These are phyloP conservation scores for Plantago ovata DNA, from an alignment of 257 asterid species.

Conservation along the genomic window DNA sequence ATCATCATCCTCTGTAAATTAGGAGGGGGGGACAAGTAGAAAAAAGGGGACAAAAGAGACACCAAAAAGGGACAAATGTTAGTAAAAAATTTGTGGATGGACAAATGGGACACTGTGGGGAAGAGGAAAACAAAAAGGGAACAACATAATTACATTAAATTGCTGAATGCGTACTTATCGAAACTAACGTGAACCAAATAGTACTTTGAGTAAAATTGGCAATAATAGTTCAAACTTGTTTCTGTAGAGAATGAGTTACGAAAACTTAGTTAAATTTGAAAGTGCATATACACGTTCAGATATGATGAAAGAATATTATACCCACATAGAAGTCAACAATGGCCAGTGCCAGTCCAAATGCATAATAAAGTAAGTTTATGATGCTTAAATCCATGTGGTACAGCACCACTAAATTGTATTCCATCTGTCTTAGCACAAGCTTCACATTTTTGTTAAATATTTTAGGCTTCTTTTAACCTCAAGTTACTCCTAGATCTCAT, in stretches of 20 bases:
- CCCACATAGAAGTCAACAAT: too few relatives aligned
- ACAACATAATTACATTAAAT: background rate
- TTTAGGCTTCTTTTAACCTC: too few relatives aligned
- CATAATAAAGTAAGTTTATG: too few relatives aligned
- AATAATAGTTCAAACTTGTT: too few relatives aligned
- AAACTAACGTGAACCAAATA: conserved; percentile 5
- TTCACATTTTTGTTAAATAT: too few relatives aligned
- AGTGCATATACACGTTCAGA: conserved; percentile 1
- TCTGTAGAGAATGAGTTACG: background rate
- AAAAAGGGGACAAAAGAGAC: background rate
- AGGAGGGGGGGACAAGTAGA: conserved; percentile 2
- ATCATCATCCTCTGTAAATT: conserved; percentile 42
- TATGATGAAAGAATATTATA: background rate
- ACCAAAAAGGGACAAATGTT: background rate
- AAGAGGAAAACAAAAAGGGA: background rate
- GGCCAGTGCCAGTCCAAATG: too few relatives aligned
- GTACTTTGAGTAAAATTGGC: conserved; percentile 5
- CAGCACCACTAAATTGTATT: too few relatives aligned
- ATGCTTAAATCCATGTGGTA: too few relatives aligned
- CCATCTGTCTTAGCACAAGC: too few relatives aligned
- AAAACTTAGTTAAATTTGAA: background rate
- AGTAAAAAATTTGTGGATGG: conserved; percentile 9
- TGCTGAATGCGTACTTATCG: conserved; percentile 9
- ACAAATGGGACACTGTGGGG: background rate
- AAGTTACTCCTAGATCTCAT: too few relatives aligned